Percentiles rank a stretch among this genome's conserved stretches.
These are phyloP conservation scores for Hypoxylon trugodes DNA, from an alignment of 495 filamentous ascomycete genomes.

Conservation along the genomic window DNA sequence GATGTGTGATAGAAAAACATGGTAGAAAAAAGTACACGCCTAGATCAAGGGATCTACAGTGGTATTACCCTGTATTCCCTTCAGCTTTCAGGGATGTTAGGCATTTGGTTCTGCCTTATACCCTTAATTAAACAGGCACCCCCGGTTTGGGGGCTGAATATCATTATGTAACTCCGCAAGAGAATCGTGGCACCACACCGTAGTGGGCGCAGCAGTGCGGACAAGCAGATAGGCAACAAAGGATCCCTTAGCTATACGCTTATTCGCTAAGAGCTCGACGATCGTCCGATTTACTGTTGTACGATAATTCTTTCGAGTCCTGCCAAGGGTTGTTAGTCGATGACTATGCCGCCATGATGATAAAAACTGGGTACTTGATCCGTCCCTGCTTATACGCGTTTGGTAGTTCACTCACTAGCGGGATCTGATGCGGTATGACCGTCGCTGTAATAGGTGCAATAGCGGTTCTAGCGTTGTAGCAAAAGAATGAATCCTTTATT, in stretches of 20 bases:
- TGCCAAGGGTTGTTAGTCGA: conserved; percentile 3
- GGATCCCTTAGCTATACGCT: neutral
- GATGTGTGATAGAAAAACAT: neutral
- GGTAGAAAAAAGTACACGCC: neutral
- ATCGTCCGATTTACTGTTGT: neutral
- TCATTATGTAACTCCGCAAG: neutral
- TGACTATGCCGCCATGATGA: too few species aligned
- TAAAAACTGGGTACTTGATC: neutral
- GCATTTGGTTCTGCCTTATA: conserved; percentile 9
- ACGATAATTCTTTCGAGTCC: neutral
- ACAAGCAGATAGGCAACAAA: neutral
- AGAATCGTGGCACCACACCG: neutral
- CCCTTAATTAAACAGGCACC: neutral
- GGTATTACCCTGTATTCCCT: conserved; percentile 1
- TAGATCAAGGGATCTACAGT: conserved; percentile 7
- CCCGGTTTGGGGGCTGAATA: conserved; percentile 25
- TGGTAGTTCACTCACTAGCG: neutral
- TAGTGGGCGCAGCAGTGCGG: conserved; percentile 8
- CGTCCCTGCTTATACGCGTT: too few species aligned
- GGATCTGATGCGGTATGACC: conserved; percentile 21
- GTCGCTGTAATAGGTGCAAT: too few species aligned
- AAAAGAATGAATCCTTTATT: conserved; percentile 19
- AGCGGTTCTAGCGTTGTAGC: too few species aligned
- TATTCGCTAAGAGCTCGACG: conserved; percentile 9
- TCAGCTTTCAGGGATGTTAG: neutral